Percentiles rank a stretch among this genome's conserved stretches.
phyloP scores from a whole-genome alignment of 768 basidiomycete genomes.

The Trametopsis cervina region DNA sequence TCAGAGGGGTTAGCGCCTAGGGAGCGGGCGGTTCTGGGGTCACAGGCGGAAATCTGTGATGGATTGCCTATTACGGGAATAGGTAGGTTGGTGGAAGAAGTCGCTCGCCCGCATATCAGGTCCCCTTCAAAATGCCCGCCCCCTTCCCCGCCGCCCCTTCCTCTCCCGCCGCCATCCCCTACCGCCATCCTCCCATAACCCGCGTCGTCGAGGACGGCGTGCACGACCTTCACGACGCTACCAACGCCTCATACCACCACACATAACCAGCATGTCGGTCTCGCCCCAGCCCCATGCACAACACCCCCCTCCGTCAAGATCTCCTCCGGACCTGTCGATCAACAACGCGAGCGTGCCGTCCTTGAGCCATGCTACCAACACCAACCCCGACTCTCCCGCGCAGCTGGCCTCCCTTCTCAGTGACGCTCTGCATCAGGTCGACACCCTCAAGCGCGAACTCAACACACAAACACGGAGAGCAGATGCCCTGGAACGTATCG shows the following conservation, averaged over 20 bases:
- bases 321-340: slow-evolving; percentile 7
- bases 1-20: neutral
- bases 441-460: slow-evolving; percentile 46
- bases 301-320: slow-evolving; percentile 6
- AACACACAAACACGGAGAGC: slow-evolving; percentile 33
- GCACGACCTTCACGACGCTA: slow-evolving; percentile 8
- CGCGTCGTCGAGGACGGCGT: slow-evolving; percentile 12
- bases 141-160: slow-evolving; percentile 7
- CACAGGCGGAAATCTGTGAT: slow-evolving; percentile 5
- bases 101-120: slow-evolving; percentile 7
- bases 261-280: slow-evolving; percentile 15
- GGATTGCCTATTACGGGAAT: neutral
- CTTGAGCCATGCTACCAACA: slow-evolving; percentile 9
- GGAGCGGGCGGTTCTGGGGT: slow-evolving; percentile 6
- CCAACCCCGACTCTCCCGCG: slow-evolving; percentile 31
- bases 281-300: slow-evolving; percentile 18
- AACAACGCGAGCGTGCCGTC: slow-evolving; percentile 8
- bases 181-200: too few species aligned
- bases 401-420: slow-evolving; percentile 54
- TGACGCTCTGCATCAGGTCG: slow-evolving; percentile 45
- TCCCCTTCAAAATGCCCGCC: slow-evolving; percentile 13
- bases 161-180: slow-evolving; percentile 6
- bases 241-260: neutral
- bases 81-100: neutral
- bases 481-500: slow-evolving; percentile 46